Conservation (phyloP, 2,329 filamentous ascomycete species). For the Geosmithia flava region DNA sequence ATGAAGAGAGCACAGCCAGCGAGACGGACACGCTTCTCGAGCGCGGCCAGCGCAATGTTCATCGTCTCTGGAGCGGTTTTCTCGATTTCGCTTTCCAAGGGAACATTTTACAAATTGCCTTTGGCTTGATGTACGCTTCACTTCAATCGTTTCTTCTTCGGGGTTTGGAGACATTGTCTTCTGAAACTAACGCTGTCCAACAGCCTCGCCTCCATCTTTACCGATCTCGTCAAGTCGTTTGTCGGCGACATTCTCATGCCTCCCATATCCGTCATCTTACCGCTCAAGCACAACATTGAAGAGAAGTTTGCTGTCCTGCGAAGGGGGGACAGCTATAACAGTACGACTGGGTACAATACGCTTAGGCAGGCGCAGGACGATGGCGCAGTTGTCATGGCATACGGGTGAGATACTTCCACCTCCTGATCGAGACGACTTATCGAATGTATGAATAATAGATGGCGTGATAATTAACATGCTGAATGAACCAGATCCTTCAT, state of each 20-base stretch:
- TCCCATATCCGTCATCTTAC: slow-evolving; percentile 54
- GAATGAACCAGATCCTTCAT: slow-evolving; percentile 37
- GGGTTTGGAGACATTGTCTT: neutral
- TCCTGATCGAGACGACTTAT: too few species aligned
- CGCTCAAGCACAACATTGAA: slow-evolving; percentile 58
- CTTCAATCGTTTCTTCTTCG: neutral
- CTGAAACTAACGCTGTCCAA: too few species aligned
- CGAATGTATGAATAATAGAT: too few species aligned
- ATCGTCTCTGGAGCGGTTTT: slow-evolving; percentile 49
- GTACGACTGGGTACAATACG: slow-evolving; percentile 53
- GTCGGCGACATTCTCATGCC: slow-evolving; percentile 61
- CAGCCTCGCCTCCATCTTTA: slow-evolving; percentile 60
- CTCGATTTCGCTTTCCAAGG: slow-evolving; percentile 62
- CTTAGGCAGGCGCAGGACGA: slow-evolving; percentile 56
- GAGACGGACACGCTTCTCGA: slow-evolving; percentile 28
- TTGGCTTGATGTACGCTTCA: slow-evolving; percentile 53
- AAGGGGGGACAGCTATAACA: slow-evolving; percentile 39
- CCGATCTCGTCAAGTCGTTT: slow-evolving; percentile 58
- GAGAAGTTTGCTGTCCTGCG: slow-evolving; percentile 60
- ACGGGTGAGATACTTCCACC: slow-evolving; percentile 36
- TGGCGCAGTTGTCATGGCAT: slow-evolving; percentile 60
- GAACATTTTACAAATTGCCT: slow-evolving; percentile 64
- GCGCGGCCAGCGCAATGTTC: slow-evolving; percentile 31
- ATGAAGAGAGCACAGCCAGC: slow-evolving; percentile 23
- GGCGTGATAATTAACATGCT: too few species aligned